Evolutionary conservation across 2,329 filamentous ascomycete species (phyloP).

Genomic region (Trichophyton verrucosum): DNA sequence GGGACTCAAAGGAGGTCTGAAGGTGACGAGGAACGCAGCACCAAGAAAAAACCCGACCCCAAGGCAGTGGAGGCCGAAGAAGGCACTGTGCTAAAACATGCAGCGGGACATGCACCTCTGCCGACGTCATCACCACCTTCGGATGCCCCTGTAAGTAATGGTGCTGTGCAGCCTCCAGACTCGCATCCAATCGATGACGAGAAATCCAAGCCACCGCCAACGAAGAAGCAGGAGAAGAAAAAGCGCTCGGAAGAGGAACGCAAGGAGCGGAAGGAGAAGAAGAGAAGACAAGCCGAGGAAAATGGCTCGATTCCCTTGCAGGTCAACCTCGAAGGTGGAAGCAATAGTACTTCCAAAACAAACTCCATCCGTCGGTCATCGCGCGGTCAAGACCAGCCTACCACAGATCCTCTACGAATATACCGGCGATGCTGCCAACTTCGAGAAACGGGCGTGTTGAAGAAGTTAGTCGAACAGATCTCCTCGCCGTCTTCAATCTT

Average conservation of each 20-base stretch:
- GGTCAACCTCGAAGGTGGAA: constrained; percentile 56
- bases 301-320: constrained; percentile 81
- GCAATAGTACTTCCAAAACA: constrained; percentile 39
- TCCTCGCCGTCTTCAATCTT: constrained; percentile 55
- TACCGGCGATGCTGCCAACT: constrained; percentile 91
- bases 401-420: constrained; percentile 81
- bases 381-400: constrained; percentile 52
- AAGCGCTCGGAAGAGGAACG: constrained; percentile 87
- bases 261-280: constrained; percentile 84
- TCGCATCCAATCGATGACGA: constrained; percentile 21
- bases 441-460: constrained; percentile 80
- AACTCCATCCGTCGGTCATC: constrained; percentile 23
- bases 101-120: not conserved
- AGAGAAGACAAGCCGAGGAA: constrained; percentile 69
- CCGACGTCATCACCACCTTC: not conserved
- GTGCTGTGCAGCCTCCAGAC: constrained; percentile 1
- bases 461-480: constrained; percentile 83
- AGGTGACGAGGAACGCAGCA: constrained; percentile 34
- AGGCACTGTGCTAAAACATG: constrained; percentile 58
- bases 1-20: constrained; percentile 69
- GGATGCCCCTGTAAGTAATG: not conserved
- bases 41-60: constrained; percentile 12
- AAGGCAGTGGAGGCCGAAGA: constrained; percentile 48
- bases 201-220: constrained; percentile 24
- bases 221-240: constrained; percentile 87